Base-by-base conservation (phyloP, 2,329 filamentous ascomycete species). In the Coniella vitis region DNA sequence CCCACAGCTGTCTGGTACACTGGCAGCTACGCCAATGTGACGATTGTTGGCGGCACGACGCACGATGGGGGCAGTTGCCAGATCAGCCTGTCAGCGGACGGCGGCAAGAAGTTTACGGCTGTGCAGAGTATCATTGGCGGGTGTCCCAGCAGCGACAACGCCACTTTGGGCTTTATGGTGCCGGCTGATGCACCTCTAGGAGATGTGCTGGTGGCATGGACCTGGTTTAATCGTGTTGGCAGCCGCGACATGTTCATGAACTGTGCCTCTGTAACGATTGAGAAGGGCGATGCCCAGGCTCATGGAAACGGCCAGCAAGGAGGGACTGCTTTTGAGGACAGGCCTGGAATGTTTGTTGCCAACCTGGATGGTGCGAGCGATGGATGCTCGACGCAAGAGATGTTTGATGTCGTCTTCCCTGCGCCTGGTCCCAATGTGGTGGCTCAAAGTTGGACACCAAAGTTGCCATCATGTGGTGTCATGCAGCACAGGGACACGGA, bases 211-310 rank as follows among this genome's bases (percentile, higher is more conserved):
- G 76, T 90, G 44, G 80, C 81, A 34, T 91, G 87, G 87, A 81
- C 80, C 21, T 87, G 84, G 84, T 84, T 86, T 69, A 89, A 89
- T 71, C 71, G 81, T 55, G 66, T 85, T 36, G 86, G 87, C 21
- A 90, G 90, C 68, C 77, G 87, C 41, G 87, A 91, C 64, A 87
- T 86, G 78, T 93, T 93, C 75, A 89, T 89, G 84, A 88, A 89
- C 68, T 93, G 87, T 61, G 86, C 87, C 7, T 73, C 78, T 45
- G 76, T 90, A 57, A 79, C 76, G 54, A 81, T 90, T 61, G 66
- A 63, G 47, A 65, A 66, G 22, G 63, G 65, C 42, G 60, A 61
- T 47, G 58, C 56, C 10, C 51, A 51, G 53, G 25, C 25, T 29
- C 25, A 29, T 10, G 10, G 25, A 29, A 5, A 29, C 5, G 25